Base-by-base conservation (phyloP, 192 early-diverging fungal species). In the Coemansia sp. region DNA sequence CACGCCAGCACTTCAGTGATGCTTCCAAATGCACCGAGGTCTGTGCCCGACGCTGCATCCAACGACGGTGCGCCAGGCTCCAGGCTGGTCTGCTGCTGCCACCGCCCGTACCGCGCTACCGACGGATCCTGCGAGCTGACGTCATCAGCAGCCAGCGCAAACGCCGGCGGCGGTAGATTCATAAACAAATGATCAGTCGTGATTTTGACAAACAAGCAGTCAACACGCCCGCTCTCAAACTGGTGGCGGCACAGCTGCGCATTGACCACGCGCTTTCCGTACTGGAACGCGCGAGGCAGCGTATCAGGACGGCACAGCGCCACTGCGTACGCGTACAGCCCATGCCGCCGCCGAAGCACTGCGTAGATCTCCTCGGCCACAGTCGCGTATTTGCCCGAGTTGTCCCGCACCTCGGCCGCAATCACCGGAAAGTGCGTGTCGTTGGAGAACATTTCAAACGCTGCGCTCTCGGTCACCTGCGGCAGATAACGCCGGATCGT, bases 371-470 rank as follows among this genome's bases (percentile, higher is more conserved):
- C 75, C 40, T 85, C 82, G 7, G 86, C 84, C 26, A 91, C 64
- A 8, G 72, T 75, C 5, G 82, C 69, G 25, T 86, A 65, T 25
- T 82, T 83, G 36, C 75, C 75, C 36, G 66, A 77, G 20, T 75
- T 53, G 28, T 84, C 81, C 34, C 70, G 77, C 28, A 88, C 82
- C 74, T 94, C 92, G 23, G 83, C 81, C 0, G 87, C 77, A 31
- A 93, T 68, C 23, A 94, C 87, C 9, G 91, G 90, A 34, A 94
- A 74, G 62, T 88, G 83, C 48, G 92, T 86, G 48, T 87, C 86
- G 59, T 91, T 88, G 28, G 88, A 68, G 31, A 75, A 71, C 47
- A 89, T 75, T 46, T 90, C 87, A 49, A 93, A 92, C 2, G 82
- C 75, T 8, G 84, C 82, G 48, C 79, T 72, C 66, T 82, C 79